Evolutionary conservation across 2,329 filamentous ascomycete species (phyloP).

Genomic region (Sporothrix dimorphospora): DNA sequence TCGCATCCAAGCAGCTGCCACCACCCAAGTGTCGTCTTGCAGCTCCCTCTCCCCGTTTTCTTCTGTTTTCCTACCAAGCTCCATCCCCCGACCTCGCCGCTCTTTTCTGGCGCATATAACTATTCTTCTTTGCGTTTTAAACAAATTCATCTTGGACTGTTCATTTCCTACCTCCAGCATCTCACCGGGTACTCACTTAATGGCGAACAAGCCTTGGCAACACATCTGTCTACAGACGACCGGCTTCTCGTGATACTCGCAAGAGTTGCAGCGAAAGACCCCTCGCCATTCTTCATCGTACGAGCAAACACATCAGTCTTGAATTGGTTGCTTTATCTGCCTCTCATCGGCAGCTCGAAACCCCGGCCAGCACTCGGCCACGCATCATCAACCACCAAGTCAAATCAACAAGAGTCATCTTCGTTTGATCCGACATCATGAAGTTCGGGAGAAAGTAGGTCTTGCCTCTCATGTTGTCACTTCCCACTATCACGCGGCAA

Average conservation of each 20-base stretch:
- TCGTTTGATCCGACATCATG: slow-evolving; percentile 35
- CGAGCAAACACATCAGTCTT: not conserved
- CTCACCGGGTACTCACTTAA: slow-evolving; percentile 1
- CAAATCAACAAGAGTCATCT: not conserved
- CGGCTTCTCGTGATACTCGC: slow-evolving; percentile 29
- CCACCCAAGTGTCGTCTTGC: slow-evolving; percentile 18
- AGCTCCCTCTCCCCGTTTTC: not conserved
- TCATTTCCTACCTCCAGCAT: no score
- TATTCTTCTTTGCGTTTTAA: slow-evolving; percentile 9
- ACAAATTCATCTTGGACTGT: no score
- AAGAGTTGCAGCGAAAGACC: not conserved
- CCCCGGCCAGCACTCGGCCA: not conserved
- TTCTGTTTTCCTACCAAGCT: not conserved
- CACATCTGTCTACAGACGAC: slow-evolving; percentile 17
- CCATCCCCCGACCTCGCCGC: not conserved
- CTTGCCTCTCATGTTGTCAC: not conserved
- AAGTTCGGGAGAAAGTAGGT: slow-evolving; percentile 46
- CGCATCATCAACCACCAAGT: not conserved
- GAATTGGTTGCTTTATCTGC: not conserved
- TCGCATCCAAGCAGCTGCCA: slow-evolving; percentile 27
- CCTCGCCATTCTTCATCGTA: not conserved
- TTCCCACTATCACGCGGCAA: not conserved
- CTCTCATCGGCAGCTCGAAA: not conserved
- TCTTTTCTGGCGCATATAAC: not conserved
- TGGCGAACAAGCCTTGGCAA: slow-evolving; percentile 25